Conservation (phyloP, 164 flowering plant genomes). For the Malania oleifera region DNA sequence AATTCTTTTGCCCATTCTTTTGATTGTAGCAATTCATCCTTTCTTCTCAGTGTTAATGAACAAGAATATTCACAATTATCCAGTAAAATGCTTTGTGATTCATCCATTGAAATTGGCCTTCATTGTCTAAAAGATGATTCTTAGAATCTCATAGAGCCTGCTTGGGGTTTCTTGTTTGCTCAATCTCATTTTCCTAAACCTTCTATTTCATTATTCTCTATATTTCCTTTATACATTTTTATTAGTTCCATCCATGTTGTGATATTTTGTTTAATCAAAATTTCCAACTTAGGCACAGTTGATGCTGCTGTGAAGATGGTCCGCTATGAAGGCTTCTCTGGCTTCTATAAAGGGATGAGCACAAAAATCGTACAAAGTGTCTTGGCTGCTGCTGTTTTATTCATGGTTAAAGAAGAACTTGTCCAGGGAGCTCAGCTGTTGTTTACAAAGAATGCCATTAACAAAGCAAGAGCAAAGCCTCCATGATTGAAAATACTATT, state of each 20-base stretch:
- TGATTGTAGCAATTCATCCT: no score
- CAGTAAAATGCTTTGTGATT: no score
- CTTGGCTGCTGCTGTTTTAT: conserved; percentile 84
- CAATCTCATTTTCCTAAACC: neutral
- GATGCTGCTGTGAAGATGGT: conserved; percentile 87
- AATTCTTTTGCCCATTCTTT: no score
- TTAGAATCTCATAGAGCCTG: no score
- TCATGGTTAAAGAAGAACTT: conserved; percentile 92
- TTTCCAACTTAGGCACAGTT: conserved; percentile 49
- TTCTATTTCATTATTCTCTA: neutral
- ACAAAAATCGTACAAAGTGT: conserved; percentile 93
- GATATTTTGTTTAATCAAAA: neutral
- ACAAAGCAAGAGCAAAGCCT: conserved; percentile 26
- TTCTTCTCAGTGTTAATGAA: no score
- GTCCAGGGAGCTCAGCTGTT: conserved; percentile 52
- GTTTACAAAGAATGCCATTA: conserved; percentile 29
- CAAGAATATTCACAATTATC: no score
- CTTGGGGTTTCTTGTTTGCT: no score
- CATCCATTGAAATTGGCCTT: no score
- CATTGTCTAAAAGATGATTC: no score
- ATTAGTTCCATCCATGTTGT: neutral
- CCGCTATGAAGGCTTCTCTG: conserved; percentile 60
- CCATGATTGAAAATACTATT: no score
- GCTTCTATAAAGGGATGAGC: conserved; percentile 88
- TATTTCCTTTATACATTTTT: neutral